These are phyloP conservation scores for Pisolithus tinctorius DNA, from an alignment of 768 basidiomycete genomes.

Conservation along the genomic window DNA sequence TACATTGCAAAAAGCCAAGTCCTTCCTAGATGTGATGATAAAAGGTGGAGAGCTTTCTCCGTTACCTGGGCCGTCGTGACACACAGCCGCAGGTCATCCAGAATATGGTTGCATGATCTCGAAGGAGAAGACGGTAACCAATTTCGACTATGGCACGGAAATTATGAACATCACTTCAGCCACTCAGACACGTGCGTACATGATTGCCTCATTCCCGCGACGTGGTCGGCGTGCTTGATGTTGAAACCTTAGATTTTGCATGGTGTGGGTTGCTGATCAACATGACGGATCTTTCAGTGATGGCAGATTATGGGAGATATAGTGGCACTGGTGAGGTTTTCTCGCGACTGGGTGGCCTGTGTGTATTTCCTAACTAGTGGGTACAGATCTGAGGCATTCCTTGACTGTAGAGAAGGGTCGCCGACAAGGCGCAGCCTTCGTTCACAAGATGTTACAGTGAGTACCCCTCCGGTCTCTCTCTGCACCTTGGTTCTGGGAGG, in stretches of 20 bases:
- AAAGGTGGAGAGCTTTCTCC: conserved; percentile 37
- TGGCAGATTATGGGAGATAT: conserved; percentile 73
- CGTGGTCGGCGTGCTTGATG: not conserved
- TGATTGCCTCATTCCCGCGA: not conserved
- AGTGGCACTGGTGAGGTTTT: conserved; percentile 44
- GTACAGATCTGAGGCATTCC: conserved; percentile 55
- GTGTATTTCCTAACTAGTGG: not conserved
- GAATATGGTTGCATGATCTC: conserved; percentile 94
- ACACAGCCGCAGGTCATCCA: conserved; percentile 57
- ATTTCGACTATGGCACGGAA: conserved; percentile 62
- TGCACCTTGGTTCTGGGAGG: not conserved
- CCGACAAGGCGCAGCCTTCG: conserved; percentile 57
- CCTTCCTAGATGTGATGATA: conserved; percentile 73
- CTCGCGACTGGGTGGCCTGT: not conserved
- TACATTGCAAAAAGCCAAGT: conserved; percentile 45
- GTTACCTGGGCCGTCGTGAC: not conserved
- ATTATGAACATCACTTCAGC: conserved; percentile 49
- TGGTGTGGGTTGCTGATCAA: conserved; percentile 90
- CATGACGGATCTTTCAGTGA: conserved; percentile 68
- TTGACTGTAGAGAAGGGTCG: conserved; percentile 66
- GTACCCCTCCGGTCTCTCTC: conserved; percentile 15
- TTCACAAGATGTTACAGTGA: conserved; percentile 70
- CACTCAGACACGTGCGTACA: conserved; percentile 33
- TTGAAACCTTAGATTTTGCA: conserved; percentile 59
- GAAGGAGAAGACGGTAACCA: conserved; percentile 81